Conservation (phyloP, 495 filamentous ascomycete genomes). For the Podospora tetraspora region DNA sequence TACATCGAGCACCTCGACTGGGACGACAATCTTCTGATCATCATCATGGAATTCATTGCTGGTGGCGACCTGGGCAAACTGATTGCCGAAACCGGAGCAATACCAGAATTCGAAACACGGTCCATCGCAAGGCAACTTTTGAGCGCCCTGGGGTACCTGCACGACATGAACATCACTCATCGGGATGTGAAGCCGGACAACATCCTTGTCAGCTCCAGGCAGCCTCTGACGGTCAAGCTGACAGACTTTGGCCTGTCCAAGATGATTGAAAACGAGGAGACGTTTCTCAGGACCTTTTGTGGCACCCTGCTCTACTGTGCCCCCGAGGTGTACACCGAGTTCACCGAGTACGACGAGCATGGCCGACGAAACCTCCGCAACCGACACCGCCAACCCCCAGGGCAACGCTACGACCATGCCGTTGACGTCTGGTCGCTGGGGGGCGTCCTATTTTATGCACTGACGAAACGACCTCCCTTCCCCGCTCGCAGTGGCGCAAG, state of each 20-base stretch:
- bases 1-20: constrained; percentile 82
- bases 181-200: constrained; percentile 98
- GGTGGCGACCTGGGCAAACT: constrained; percentile 77
- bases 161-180: constrained; percentile 82
- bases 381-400: constrained; percentile 30
- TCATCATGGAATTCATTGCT: constrained; percentile 89
- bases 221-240: constrained; percentile 79
- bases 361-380: constrained; percentile 41
- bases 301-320: constrained; percentile 94
- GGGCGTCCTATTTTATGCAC: constrained; percentile 77
- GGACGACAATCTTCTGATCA: constrained; percentile 72
- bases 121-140: constrained; percentile 72
- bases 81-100: constrained; percentile 51
- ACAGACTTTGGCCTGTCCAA: constrained; percentile 92
- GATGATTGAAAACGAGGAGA: constrained; percentile 77
- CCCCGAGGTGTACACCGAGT: constrained; percentile 90
- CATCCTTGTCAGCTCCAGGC: constrained; percentile 68
- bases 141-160: constrained; percentile 79
- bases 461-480: constrained; percentile 73
- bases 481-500: constrained; percentile 53
- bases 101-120: constrained; percentile 63
- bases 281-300: constrained; percentile 92
- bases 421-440: constrained; percentile 95
- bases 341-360: constrained; percentile 50
- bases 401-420: constrained; percentile 71